A percentile compares a stretch with the other conserved stretches of the same genome.
These are phyloP conservation scores for Ceratocystis diversiconidia DNA, from an alignment of 2,329 filamentous ascomycete genomes.

Conservation along the genomic window DNA sequence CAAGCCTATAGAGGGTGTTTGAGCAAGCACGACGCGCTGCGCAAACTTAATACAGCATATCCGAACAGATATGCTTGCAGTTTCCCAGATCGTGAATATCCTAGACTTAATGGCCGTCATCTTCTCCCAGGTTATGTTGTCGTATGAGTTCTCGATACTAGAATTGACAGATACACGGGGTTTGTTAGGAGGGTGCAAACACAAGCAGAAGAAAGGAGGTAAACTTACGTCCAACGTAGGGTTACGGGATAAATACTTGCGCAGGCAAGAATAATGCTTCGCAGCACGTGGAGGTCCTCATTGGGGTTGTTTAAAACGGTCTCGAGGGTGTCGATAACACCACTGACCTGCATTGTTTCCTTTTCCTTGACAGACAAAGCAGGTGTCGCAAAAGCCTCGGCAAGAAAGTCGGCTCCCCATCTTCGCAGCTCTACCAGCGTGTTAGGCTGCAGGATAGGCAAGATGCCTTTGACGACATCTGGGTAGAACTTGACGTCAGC, in stretches of 20 bases:
- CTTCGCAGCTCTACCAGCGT: slow-evolving; percentile 68
- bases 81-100: slow-evolving; percentile 81
- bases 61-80: slow-evolving; percentile 57
- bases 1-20: slow-evolving; percentile 67
- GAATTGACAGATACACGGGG: slow-evolving; percentile 20
- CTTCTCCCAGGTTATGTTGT: slow-evolving; percentile 69
- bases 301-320: slow-evolving; percentile 54
- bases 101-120: slow-evolving; percentile 81
- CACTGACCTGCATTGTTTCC: slow-evolving; percentile 56
- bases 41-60: slow-evolving; percentile 97
- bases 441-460: slow-evolving; percentile 73
- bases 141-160: slow-evolving; percentile 77
- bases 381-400: slow-evolving; percentile 92
- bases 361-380: slow-evolving; percentile 64
- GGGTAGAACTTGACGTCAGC: slow-evolving; percentile 78
- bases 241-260: slow-evolving; percentile 88
- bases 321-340: slow-evolving; percentile 61
- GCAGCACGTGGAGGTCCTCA: slow-evolving; percentile 67
- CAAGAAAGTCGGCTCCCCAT: slow-evolving; percentile 94
- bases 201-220: slow-evolving; percentile 8
- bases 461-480: slow-evolving; percentile 77
- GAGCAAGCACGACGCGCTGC: slow-evolving; percentile 80
- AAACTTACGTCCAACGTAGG: slow-evolving; percentile 83
- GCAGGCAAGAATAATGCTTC: slow-evolving; percentile 73
- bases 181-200: not conserved